Percentiles rank a stretch among this genome's conserved stretches.
Evolutionary conservation across 257 asterid genomes (phyloP).

Genomic region (Ballota nigra): DNA sequence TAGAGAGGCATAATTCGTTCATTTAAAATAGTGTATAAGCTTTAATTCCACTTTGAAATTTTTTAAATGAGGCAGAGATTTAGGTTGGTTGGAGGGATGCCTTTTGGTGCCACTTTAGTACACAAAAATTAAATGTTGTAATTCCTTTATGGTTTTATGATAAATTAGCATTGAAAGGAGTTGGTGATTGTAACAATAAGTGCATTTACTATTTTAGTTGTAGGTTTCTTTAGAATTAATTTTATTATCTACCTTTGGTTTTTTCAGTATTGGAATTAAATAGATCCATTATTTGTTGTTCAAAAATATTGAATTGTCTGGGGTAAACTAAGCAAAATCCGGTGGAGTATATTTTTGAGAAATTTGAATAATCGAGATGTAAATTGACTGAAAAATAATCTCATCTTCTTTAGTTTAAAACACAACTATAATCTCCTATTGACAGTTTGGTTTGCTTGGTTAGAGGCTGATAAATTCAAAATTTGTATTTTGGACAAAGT

Average conservation of each 20-base stretch:
- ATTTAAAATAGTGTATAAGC: background rate
- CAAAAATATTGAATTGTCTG: background rate
- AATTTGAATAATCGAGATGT: background rate
- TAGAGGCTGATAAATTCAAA: too few relatives aligned
- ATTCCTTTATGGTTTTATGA: background rate
- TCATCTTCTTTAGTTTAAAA: too few relatives aligned
- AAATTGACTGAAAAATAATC: background rate
- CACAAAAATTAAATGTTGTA: slow-evolving; percentile 16
- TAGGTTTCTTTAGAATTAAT: slow-evolving; percentile 15
- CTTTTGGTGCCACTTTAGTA: slow-evolving; percentile 14
- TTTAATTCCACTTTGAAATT: background rate
- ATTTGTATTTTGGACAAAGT: too few relatives aligned
- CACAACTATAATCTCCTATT: too few relatives aligned
- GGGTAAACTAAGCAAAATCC: background rate
- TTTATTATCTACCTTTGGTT: slow-evolving; percentile 18
- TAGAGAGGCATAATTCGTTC: background rate
- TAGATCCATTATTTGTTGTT: slow-evolving; percentile 1
- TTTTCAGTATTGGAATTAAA: background rate
- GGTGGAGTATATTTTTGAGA: background rate
- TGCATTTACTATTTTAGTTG: slow-evolving; percentile 18
- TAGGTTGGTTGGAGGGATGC: background rate
- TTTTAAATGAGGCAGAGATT: background rate
- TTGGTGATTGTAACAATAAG: slow-evolving; percentile 30
- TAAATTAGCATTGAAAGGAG: slow-evolving; percentile 22
- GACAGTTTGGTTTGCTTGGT: too few relatives aligned